Base-by-base conservation (phyloP, 257 asterid species). In the Primulina eburnea region DNA sequence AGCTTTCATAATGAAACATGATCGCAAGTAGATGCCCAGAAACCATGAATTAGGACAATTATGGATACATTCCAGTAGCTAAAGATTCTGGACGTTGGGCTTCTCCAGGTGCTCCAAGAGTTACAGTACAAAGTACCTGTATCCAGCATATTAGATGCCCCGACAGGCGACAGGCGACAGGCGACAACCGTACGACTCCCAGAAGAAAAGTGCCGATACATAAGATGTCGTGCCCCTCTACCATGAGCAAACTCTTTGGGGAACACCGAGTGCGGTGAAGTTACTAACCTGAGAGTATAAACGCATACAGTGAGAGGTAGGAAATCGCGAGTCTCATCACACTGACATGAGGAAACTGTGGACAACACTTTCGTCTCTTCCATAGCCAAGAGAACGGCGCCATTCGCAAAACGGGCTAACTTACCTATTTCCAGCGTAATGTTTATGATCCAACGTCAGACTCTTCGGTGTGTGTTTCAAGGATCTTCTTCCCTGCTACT, bases 51-150 rank as follows among this genome's bases (percentile, higher is more conserved):
- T 10, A 18, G 21, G 65, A 18, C 30, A 32, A 21, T 4, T 20
- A 67, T 8, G 64, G 32, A 18, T 24, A 43, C 10, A 30, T 35
- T 7, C 35, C 43, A 76, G 97, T 97, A 72, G 90, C 99, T 69
- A 91, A 38, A 4, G 99, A 89, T 40, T 86, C 92, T 69, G 91
- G 76, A 37, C 78, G 92, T 71, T 94, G 99, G 78, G 99, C 97
- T 70, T 94, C 93, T 73, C 87, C 96, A 68, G 99, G 99, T 38
- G 99, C 95, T 77, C 99, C 99, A 72, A 91, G 97, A 47, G 99
- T 91, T 57, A 94, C 94, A 74, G 97, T 91, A 74, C 96, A 89
- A 78, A 91, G 97, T 68, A 94, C 97, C 97, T 94, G 83, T 69
- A 62, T 71, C 69, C 72, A 72, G 68, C 70, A 79, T 24, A 83